Evolutionary conservation across 2,329 filamentous ascomycete species (phyloP), one percentile per base, ranked within the genome.

Genomic region (Endothia cerciana): DNA sequence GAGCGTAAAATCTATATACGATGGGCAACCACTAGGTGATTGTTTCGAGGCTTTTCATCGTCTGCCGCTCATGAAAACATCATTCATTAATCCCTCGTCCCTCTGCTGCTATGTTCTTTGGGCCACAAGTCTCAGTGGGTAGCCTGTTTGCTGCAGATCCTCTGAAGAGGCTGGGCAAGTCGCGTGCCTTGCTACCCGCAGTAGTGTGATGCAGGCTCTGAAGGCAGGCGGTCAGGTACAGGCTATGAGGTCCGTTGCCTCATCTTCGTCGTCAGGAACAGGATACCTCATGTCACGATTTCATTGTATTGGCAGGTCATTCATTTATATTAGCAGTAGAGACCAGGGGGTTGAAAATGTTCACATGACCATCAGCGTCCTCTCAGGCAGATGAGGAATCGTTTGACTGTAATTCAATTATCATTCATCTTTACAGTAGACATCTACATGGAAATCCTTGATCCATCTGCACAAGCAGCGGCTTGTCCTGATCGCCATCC

Each of bases 341-440:
- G 33, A 22, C 53, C 11, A 56, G 28, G 4, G 4, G 7, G 22
- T n/a, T 49, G 22, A 15, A 10, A 25, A 49, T 22, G 13, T 13
- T 49, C 22, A 19, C 11, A 28, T 28, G 25, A 3, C 25, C 6
- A 49, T 5, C 45, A 49, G 8, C 10, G 7, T n/a, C 15, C 10
- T 36, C 7, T 28, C 36, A 22, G 36, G n/a, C 19, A 56, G 4
- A 17, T 56, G n/a, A 7, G 19, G n/a, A 6, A n/a, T 6, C 3
- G 17, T 36, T 58, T 41, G n/a, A 17, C 15, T 58, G 55, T 25
- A 22, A 38, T 15, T 25, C 19, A 19, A 58, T 58, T 58, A 41
- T 58, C 55, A 41, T 58, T 58, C 33, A 58, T 58, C 33, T 58
- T 58, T 41, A 58, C 33, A 38, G 53, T 28, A 41, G 55, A 58